Percentiles rank a stretch among this genome's conserved stretches.
Evolutionary conservation across 83 land plant genomes (phyloP).

Genomic region (Isoetes engelmannii): DNA sequence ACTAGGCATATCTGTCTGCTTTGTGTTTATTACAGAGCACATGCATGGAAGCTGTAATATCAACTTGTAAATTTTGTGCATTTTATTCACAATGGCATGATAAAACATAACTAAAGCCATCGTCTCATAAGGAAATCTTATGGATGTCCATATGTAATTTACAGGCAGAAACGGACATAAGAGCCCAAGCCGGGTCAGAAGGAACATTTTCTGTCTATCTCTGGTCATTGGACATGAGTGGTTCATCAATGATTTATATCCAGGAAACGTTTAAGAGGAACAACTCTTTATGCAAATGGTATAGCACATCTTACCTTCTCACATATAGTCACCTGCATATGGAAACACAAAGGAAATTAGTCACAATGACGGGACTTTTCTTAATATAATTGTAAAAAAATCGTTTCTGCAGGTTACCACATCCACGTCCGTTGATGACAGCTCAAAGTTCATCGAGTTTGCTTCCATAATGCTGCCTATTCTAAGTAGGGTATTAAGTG

Average conservation of each 20-base stretch:
- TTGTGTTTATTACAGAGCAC: too few relatives aligned
- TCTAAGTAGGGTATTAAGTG: constrained; percentile 4
- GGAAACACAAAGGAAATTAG: neutral
- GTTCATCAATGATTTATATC: too few relatives aligned
- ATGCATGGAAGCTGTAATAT: too few relatives aligned
- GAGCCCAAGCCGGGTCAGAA: neutral
- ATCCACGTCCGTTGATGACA: constrained; percentile 11
- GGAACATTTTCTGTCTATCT: too few relatives aligned
- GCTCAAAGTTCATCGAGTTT: neutral
- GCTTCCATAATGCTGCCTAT: neutral
- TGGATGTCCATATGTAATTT: too few relatives aligned
- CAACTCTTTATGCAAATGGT: neutral
- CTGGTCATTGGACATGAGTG: neutral
- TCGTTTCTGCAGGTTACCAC: neutral
- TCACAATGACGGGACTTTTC: neutral
- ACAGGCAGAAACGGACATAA: neutral
- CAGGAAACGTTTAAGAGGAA: too few relatives aligned
- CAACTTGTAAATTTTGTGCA: too few relatives aligned
- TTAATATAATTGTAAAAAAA: neutral
- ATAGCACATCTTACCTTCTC: constrained; percentile 7
- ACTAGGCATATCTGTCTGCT: too few relatives aligned
- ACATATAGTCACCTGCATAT: constrained; percentile 11
- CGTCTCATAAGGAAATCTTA: too few relatives aligned
- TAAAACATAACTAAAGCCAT: too few relatives aligned
- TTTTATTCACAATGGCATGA: too few relatives aligned